A percentile compares a stretch with the other conserved stretches of the same genome.
Evolutionary conservation across 1,284 basidiomycete species (phyloP).

Genomic region (Ganoderma sp.): DNA sequence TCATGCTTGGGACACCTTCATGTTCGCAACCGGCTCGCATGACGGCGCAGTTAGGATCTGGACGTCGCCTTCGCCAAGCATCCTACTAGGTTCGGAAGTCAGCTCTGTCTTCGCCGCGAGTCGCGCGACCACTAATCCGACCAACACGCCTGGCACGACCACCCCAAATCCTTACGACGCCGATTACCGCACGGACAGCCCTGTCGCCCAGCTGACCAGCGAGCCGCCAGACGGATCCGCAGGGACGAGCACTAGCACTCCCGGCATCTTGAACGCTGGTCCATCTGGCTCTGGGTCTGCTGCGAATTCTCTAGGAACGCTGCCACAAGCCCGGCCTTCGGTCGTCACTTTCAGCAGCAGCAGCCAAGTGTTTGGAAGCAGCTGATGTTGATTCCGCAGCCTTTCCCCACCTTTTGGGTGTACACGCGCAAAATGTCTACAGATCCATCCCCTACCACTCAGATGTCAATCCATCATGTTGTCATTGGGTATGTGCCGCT

Average conservation of each 20-base stretch:
- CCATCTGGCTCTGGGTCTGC: neutral
- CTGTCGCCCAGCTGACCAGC: slow-evolving; percentile 14
- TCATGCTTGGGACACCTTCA: slow-evolving; percentile 68
- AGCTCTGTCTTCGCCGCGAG: slow-evolving; percentile 24
- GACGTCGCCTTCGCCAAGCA: slow-evolving; percentile 46
- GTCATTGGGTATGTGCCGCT: neutral
- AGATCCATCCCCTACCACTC: neutral
- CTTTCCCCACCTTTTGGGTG: neutral
- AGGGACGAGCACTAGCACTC: neutral
- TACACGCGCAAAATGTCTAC: neutral
- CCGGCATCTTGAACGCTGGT: slow-evolving; percentile 3
- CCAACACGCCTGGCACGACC: slow-evolving; percentile 34
- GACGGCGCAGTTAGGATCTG: slow-evolving; percentile 77
- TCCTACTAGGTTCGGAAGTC: slow-evolving; percentile 17
- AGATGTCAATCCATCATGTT: no score
- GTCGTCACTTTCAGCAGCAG: slow-evolving; percentile 18
- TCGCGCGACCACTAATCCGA: slow-evolving; percentile 34
- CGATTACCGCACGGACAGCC: slow-evolving; percentile 30
- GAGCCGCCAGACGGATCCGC: slow-evolving; percentile 7
- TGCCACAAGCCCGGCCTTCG: slow-evolving; percentile 11
- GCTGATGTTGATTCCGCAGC: neutral
- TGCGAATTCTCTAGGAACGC: neutral
- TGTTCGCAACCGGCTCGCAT: slow-evolving; percentile 80
- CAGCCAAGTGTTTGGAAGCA: slow-evolving; percentile 3
- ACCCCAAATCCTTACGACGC: slow-evolving; percentile 34